Conservation (phyloP, 345 rosid genomes). For the Anastatica hierochuntica region DNA sequence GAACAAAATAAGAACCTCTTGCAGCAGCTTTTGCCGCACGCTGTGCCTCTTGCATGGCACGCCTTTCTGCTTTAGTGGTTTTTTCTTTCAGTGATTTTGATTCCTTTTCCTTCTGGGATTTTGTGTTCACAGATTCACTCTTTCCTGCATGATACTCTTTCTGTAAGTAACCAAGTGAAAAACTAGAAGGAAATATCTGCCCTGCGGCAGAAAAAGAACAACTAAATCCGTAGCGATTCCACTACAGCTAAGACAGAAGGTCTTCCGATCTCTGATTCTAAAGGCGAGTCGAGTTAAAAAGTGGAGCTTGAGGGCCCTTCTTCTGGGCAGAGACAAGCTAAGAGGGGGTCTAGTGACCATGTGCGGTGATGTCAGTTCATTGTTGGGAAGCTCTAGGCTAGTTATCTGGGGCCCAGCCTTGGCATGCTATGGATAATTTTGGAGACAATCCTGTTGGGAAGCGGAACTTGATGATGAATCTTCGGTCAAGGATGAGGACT, state of each 20-base stretch:
- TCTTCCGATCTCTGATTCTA: background rate
- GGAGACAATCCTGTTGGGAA: too few relatives aligned
- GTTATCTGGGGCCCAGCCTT: too few relatives aligned
- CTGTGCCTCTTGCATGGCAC: conserved; percentile 50
- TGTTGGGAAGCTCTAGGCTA: too few relatives aligned
- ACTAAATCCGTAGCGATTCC: background rate
- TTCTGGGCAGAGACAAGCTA: too few relatives aligned
- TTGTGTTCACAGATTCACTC: conserved; percentile 17
- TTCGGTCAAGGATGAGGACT: too few relatives aligned
- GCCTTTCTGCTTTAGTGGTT: conserved; percentile 62
- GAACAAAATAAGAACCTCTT: conserved; percentile 20
- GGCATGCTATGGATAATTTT: too few relatives aligned
- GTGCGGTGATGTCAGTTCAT: too few relatives aligned
- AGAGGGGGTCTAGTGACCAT: too few relatives aligned
- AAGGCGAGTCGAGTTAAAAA: background rate
- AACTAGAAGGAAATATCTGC: background rate
- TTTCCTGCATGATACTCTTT: conserved; percentile 33
- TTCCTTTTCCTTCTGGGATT: conserved; percentile 29
- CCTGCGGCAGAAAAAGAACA: background rate
- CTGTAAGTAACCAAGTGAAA: conserved; percentile 9
- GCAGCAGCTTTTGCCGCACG: conserved; percentile 50
- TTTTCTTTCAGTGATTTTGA: conserved; percentile 41
- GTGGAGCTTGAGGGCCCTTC: background rate
- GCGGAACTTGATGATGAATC: too few relatives aligned
- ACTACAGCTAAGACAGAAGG: background rate